Evolutionary conservation across 257 asterid genomes (phyloP), one percentile per base, ranked within the genome.

Genomic region (Cruciata laevipes): DNA sequence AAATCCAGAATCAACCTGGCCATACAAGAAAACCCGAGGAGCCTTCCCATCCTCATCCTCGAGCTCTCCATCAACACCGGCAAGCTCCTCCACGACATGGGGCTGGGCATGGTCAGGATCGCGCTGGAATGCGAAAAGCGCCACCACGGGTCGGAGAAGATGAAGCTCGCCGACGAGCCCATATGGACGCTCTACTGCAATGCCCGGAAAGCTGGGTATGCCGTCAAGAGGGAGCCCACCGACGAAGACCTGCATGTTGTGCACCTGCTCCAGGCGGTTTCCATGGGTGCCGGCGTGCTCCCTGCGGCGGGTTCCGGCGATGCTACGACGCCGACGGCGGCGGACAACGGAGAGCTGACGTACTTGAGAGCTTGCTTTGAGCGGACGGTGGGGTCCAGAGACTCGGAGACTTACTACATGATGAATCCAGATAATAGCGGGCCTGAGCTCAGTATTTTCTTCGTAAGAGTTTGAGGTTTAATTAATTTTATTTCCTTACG

Each of bases 271-370:
- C 92, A 84, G 65, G 96, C 93, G 1, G 88, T 69, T 63, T 92
- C 97, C 0, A 86, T 89, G 96, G 98, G 98, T 2, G 98, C 98
- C 0, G 98, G 91, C 0, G 95, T 89, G 69, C 81, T 92, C 27
- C 98, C 96, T 1, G 73, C 68, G 5, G 73, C 64, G 7, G n/a
- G 10, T 32, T 16, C 18, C 11, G 71, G 67, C 30, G 77, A 17
- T 16, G 68, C 64, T 5, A 72, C 78, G 7, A 66, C 42, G 11
- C 0, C 74, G 49, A 84, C 83, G 11, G 0, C 75, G 49, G 83
- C 83, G 40, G 95, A 16, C 23, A 31, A 42, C 6, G 70, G 95
- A 49, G 97, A 86, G 78, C 37, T 85, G 61, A 86, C 98, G 9
- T 92, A 92, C 61, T 82, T 92, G 97, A 66, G 98, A 71, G 93